Evolutionary conservation across 441 rosid genomes (phyloP).

Genomic region (Arabidopsis lyrata): DNA sequence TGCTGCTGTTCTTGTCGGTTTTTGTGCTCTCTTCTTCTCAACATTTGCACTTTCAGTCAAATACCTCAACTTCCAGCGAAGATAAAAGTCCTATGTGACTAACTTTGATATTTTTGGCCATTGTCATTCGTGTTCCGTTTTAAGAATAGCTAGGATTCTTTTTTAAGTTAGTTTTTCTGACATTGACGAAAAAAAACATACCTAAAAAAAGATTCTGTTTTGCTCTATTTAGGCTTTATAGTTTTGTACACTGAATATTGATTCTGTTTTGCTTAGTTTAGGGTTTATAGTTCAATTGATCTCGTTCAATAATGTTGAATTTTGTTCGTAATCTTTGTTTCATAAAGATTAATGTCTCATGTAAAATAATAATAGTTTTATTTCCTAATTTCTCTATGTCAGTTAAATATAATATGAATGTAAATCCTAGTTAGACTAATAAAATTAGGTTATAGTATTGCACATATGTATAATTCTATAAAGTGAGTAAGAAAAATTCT

Average conservation of each 20-base stretch:
- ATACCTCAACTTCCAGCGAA: conserved; percentile 80
- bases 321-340: too few species aligned
- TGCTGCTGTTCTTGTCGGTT: conserved; percentile 57
- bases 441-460: too few species aligned
- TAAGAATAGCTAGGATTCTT: conserved; percentile 1
- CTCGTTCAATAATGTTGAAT: too few species aligned
- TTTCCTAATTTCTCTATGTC: too few species aligned
- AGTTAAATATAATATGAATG: too few species aligned
- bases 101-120: conserved; percentile 7
- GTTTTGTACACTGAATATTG: conserved; percentile 7
- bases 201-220: not conserved
- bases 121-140: not conserved
- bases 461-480: too few species aligned
- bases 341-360: too few species aligned
- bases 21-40: conserved; percentile 66
- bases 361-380: too few species aligned
- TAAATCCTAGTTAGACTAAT: too few species aligned
- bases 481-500: too few species aligned
- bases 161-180: conserved; percentile 12
- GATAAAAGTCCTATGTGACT: conserved; percentile 46
- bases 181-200: not conserved
- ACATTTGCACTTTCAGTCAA: conserved; percentile 67
- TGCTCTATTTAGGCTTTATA: not conserved
- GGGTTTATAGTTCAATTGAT: too few species aligned
- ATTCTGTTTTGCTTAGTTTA: not conserved